These are phyloP conservation scores for Begonia masoniana DNA, from an alignment of 306 rosid species.

Conservation along the genomic window DNA sequence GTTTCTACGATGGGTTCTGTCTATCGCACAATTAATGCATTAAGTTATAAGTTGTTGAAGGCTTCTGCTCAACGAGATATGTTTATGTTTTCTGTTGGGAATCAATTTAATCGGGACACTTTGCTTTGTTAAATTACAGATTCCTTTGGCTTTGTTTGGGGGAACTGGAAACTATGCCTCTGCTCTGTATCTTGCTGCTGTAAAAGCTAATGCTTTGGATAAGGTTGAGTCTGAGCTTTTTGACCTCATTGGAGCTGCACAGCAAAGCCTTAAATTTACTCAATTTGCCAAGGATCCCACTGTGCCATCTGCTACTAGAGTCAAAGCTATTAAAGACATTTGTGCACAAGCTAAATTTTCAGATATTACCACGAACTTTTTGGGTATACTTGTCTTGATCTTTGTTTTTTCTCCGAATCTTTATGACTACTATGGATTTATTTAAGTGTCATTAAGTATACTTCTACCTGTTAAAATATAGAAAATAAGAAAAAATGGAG, in stretches of 20 bases:
- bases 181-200: conserved; percentile 72
- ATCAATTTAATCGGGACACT: not conserved
- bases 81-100: not conserved
- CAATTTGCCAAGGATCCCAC: conserved; percentile 56
- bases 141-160: conserved; percentile 78
- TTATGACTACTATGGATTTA: too few species aligned
- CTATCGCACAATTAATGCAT: not conserved
- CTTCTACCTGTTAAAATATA: too few species aligned
- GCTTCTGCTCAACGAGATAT: not conserved
- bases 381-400: conserved; percentile 32
- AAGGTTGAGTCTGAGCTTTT: conserved; percentile 74
- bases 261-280: conserved; percentile 38
- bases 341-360: conserved; percentile 52
- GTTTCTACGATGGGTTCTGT: not conserved
- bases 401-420: too few species aligned
- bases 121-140: conserved; percentile 24
- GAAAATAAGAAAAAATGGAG: too few species aligned
- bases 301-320: conserved; percentile 39
- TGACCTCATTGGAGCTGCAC: conserved; percentile 40
- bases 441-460: too few species aligned
- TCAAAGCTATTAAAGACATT: conserved; percentile 46
- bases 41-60: not conserved
- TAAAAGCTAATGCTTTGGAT: conserved; percentile 48
- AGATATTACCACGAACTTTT: conserved; percentile 59
- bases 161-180: conserved; percentile 93